Base-by-base conservation (phyloP, 148 eudicot species). In the Chenopodium formosanum region DNA sequence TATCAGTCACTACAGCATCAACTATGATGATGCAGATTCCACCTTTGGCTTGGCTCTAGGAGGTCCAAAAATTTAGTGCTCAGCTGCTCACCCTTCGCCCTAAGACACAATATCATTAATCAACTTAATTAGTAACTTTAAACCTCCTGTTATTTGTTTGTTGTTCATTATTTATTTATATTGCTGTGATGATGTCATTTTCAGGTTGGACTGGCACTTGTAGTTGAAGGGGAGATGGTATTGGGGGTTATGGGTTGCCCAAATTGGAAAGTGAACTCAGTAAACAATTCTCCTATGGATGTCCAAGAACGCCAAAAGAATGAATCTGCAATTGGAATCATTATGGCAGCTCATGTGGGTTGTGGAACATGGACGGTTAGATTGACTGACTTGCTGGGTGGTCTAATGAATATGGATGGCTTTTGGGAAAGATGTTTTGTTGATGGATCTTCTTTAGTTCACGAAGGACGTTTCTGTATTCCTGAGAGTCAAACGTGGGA, bases 201-300 rank as follows among this genome's bases (percentile, higher is more conserved):
- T 85, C 78, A 96, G 99, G 97, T 96, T 68, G 98, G 98, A 69
- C 80, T 96, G 89, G 92, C 99, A 52, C 95, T 96, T 84, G 81
- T 96, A 53, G 97, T 96, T 32, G 93, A 92, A 84, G 99, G 97
- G 70, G 85, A 94, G 82, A 86, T 92, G 82, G 99, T 94, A 10
- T 70, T 96, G 83, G 98, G 98, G 58, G 97, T 94, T 66, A 96
- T 96, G 98, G 99, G 99, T 77, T 94, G 98, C 87, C 99, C 98
- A 65, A 92, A 92, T 48, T 96, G 99, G 99, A 86, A 79, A 77
- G 93, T 86, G 40, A 83, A 82, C 52, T 50, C 75, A 52, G 64
- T 66, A 46, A 60, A 46, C 68, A 73, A 82, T 60, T 79, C 85
- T 62, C 58, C 22, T 9, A 80, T 69, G 62, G 82, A 80, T 69